Evolutionary conservation across 352 stramenopile genomes (phyloP).

Genomic region (Globisporangium solare): DNA sequence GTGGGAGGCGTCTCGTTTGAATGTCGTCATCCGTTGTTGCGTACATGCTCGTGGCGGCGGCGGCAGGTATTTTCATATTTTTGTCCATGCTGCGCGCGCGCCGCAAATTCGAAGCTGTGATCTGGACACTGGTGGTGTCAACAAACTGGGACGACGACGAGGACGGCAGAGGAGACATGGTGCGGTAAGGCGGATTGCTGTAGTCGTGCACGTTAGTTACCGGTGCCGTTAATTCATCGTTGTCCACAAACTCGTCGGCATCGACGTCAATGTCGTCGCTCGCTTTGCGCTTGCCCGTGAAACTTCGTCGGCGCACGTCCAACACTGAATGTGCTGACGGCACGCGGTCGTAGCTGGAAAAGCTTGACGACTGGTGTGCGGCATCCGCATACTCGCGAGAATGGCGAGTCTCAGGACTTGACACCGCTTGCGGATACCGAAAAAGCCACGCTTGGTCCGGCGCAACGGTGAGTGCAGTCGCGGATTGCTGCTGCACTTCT

Average conservation of each 20-base stretch:
- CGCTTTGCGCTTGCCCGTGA: constrained; percentile 12
- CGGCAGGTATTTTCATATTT: too few relatives aligned
- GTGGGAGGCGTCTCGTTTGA: not conserved
- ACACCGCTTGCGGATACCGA: not conserved
- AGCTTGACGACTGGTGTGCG: too few relatives aligned
- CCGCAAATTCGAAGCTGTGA: not conserved
- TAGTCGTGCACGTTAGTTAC: not conserved
- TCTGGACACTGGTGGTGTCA: not conserved
- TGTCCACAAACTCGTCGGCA: not conserved
- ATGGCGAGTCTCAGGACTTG: not conserved
- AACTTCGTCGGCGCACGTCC: not conserved
- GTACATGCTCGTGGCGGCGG: too few relatives aligned
- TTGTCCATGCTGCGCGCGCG: not conserved
- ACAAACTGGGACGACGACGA: not conserved
- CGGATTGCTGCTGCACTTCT: not conserved
- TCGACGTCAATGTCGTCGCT: constrained; percentile 1
- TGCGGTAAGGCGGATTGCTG: not conserved
- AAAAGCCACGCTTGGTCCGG: too few relatives aligned
- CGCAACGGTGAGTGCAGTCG: too few relatives aligned
- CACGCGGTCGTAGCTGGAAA: too few relatives aligned
- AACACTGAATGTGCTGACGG: too few relatives aligned
- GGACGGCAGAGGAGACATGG: too few relatives aligned
- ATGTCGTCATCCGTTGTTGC: not conserved
- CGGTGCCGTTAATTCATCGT: not conserved
- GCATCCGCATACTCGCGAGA: not conserved